Percentiles rank a stretch among this genome's conserved stretches.
Conservation (phyloP, 2,329 filamentous ascomycete genomes). For the Neopestalotiopsis clavispora region DNA sequence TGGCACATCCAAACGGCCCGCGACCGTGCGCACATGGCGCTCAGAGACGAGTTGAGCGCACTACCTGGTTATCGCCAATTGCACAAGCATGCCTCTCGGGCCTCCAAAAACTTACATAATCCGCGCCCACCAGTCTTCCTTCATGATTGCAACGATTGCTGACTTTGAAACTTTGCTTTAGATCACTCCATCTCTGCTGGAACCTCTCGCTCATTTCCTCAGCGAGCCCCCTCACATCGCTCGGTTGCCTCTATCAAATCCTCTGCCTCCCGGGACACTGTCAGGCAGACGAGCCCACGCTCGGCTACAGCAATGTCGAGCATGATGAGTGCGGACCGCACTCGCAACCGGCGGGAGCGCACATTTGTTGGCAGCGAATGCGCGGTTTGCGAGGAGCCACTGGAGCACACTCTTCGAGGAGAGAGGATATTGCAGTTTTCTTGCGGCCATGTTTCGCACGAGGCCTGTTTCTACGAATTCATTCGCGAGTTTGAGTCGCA, state of each 20-base stretch:
- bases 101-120: neutral
- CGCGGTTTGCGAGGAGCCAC: conserved; percentile 92
- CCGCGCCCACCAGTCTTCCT: conserved; percentile 15
- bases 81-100: neutral
- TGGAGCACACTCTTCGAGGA: conserved; percentile 92
- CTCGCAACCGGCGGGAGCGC: conserved; percentile 81
- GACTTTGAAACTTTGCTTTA: conserved; percentile 27
- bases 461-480: conserved; percentile 98
- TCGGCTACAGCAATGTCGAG: conserved; percentile 58
- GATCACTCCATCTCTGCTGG: conserved; percentile 44
- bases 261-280: conserved; percentile 40
- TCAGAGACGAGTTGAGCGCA: neutral
- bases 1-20: conserved; percentile 10
- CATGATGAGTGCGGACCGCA: conserved; percentile 76
- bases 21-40: conserved; percentile 1
- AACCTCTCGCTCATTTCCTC: conserved; percentile 34
- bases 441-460: conserved; percentile 95
- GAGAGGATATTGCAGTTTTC: conserved; percentile 96
- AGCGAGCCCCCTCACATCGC: conserved; percentile 43
- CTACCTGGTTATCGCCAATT: neutral
- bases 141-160: conserved; percentile 30
- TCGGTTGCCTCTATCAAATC: conserved; percentile 44
- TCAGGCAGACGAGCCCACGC: conserved; percentile 29
- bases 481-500: conserved; percentile 94
- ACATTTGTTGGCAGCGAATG: conserved; percentile 96